Base-by-base conservation (phyloP, 768 basidiomycete species). In the Suillus lakei region DNA sequence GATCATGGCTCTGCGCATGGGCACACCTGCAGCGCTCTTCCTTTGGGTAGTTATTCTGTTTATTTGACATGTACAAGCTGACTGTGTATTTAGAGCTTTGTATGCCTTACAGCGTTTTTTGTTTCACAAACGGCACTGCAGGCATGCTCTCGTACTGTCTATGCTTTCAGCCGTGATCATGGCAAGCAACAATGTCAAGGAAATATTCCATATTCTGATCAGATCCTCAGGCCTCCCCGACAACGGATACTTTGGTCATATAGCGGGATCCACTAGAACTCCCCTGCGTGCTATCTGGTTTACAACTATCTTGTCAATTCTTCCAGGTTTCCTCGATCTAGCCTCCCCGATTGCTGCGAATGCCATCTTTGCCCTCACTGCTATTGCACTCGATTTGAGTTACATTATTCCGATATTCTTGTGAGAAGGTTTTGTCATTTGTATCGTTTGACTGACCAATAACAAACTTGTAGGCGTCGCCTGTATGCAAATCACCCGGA, bases 41-140 rank as follows among this genome's bases (percentile, higher is more conserved):
- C 83, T 95, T 51, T 96, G 94, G 94, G 88, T 89, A 73, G 74
- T 72, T 58, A 10, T 28, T 43, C 18, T 21, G 5, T 46, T 39
- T 13, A 56, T 51, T 9, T 56, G 46, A 8, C 36, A 53, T 13
- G 32, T n/a, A 26, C 54, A 28, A 38, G 32, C 28, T 36, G 28
- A 21, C 50, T 32, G 54, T n/a, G 21, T 23, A 23, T 23, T 38
- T 60, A 89, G 89, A 82, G 82, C 16, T 88, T 90, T 67, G 91
- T 93, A 36, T 95, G 93, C 81, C 74, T 92, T 64, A 93, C 93
- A 18, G 95, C 95, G 0, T 95, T 94, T 81, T 93, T 93, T 74
- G 92, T 93, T 63, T 88, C 87, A 21, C 91, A 93, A 76, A 89
- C 86, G 16, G 89, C 92, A 13, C 82, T 93, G 7, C 94, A 96